Evolutionary conservation across 768 basidiomycete genomes (phyloP), one percentile per base, ranked within the genome.

Genomic region (Pulveroboletus sp.): DNA sequence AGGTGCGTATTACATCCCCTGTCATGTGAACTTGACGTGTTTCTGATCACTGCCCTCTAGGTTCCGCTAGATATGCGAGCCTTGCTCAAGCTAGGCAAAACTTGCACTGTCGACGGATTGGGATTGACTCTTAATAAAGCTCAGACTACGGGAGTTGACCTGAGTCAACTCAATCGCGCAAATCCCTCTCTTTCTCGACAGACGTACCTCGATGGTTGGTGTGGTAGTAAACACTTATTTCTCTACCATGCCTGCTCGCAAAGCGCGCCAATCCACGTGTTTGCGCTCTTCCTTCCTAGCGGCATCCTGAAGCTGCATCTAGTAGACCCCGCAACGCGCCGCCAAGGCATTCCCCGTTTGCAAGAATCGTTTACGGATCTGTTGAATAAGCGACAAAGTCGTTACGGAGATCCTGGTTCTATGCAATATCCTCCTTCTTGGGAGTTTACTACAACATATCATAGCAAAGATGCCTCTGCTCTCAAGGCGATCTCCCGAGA

Each of bases 401-500:
- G 57, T 10, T 71, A 72, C 53, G 76, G 73, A 36, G 51, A 66
- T 31, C 72, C 69, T 48, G 65, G 62, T 49, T 77, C 85, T 0
- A 66, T 93, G 54, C 61, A 66, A 2, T 98, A 98, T 67, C 82
- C 85, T 0, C 66, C 75, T 6, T 64, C 76, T 11, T 75, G 78
- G 47, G 76, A 85, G 14, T 85, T 88, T 61, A 72, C 73, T 9
- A 80, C 83, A 10, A 74, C 80, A 6, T 95, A 95, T 68, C 89
- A 96, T 58, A 77, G 77, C 50, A 87, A 78, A 54, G 91, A 93
- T 50, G 66, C 71, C 1, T 83, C 85, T 0, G 96, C 94, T 3
- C 70, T 97, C 49, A 91, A 87, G 54, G 86, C 89, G 2, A 73
- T 99, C 46, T 92, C 90, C 10, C 82, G 90, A 32, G 95, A 97